Base-by-base conservation (phyloP, 495 filamentous ascomycete species). In the Pseudotulostoma volvatum region DNA sequence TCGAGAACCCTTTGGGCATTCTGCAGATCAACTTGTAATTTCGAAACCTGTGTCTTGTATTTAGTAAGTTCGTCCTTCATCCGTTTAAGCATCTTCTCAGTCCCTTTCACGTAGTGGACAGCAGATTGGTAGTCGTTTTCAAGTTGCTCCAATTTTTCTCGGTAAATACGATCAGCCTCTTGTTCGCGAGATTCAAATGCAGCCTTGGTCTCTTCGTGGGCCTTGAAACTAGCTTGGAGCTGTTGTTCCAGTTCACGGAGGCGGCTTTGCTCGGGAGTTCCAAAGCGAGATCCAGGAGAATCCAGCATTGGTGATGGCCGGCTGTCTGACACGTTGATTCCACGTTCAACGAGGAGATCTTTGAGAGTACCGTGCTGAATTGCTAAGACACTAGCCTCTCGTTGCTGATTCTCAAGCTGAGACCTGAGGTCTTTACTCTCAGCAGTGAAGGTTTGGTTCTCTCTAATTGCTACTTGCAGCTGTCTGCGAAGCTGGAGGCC, bases 51-150 rank as follows among this genome's bases (percentile, higher is more conserved):
- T 30, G 73, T 60, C 67, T 94, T 95, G 56, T 86, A 86, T 25
- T 86, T 83, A 28, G 76, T 64, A 9, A 96, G 66, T 56, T 97
- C 90, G 46, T 94, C 85, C 66, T 97, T 96, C 76, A 97, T 93
- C 48, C 87, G 86, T 59, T 88, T 87, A 17, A 97, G 68, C 84
- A 99, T 93, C 70, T 94, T 95, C 60, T 99, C 92, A 1, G 88
- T 95, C 31, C 90, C 92, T 52, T 94, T 92, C 45, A 99, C 84
- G 52, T 99, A 99, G 58, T 94, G 87, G n/a, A 96, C 87, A 9
- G 92, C 87, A n/a, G 92, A 93, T 53, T 93, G 85, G 53, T 99
- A 93, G 52, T 99, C 90, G 53, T 83, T 85, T 53, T 95, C 86
- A 16, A 99, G 74, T 51, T 92, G 83, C 38, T 80, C 74, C 38